Evolutionary conservation across 768 basidiomycete species (phyloP), one percentile per base, ranked within the genome.

Genomic region (Hypholoma sublateritium): DNA sequence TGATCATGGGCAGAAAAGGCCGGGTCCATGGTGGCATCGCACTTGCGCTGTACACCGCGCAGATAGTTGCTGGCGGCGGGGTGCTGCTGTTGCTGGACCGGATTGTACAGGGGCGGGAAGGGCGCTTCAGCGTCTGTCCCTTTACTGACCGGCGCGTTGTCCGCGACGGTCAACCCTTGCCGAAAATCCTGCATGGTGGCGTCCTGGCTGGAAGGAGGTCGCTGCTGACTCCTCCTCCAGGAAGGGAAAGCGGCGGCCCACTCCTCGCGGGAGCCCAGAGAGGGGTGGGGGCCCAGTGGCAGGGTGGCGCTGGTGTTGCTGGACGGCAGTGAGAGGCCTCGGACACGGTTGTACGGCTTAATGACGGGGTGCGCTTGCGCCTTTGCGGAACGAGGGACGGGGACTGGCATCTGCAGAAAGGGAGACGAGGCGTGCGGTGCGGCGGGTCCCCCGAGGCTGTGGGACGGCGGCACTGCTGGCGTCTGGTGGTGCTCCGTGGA

Each of bases 121-220:
- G 86, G 86, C 85, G 87, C 86, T 82, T 90, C 80, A 82, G 86
- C 87, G 86, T 76, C 86, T 73, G 80, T 68, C 84, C 89, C 89
- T 89, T 91, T 90, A 88, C 88, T 89, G 77, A 84, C 86, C 68
- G 80, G 70, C 77, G 86, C 87, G 89, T 88, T 83, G 70, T 70
- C 85, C 86, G 88, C 86, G 76, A 72, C 77, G 72, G 81, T 78
- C 83, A 90, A 90, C 88, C 88, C 88, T 73, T 70, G 72, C 58
- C 70, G 67, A 89, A 89, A 89, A 88, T 74, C 80, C 85, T 78
- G 82, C 51, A 52, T 42, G 44, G 43, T 45, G 58, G 46, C 70
- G 63, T 81, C 80, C 65, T 84, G 81, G 74, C 86, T 85, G 83
- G 83, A 86, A 63, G 84, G 80, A 63, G 82, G 78, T 62, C 83